Evolutionary conservation across 176 grass and related monocot genomes (phyloP), one percentile per base, ranked within the genome.

Genomic region (Zizania latifolia): DNA sequence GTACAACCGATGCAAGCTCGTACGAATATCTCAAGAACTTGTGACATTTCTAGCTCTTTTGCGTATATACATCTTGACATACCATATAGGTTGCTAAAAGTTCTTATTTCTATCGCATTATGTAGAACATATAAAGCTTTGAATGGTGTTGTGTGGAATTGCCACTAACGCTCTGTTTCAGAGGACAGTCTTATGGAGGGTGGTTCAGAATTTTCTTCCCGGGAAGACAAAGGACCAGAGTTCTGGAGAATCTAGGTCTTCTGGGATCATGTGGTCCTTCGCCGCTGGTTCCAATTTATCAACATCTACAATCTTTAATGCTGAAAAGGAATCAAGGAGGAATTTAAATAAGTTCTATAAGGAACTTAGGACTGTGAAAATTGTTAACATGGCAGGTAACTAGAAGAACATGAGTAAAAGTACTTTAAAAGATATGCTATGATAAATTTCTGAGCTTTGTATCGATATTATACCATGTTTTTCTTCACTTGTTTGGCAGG

Each of bases 301-400:
- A 70, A 61, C 79, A 54, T 73, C 83, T 79, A 50, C 50, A 30
- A 35, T 35, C 64, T 8, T 62, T 11, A 94, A 83, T 45, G 71
- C 84, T 59, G 58, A 99, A 71, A 85, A 72, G 67, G 89, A 99
- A 32, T 90, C 86, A 0, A 88, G 72, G 76, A 86, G 88, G 64
- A 99, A 90, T 72, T 87, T 99, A 27, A 92, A 99, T 39, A 88
- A 84, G 48, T 99, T 94, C 69, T 88, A 90, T 27, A 89, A 88
- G 81, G 91, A 92, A 68, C 57, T 99, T 34, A 78, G 91, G 33
- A 90, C 92, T 70, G 78, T 77, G 43, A 87, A 83, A 73, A 87
- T 29, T 9, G 95, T 99, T 58, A 90, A 94, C 79, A 88, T 99
- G 81, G 88, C 95, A 90, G 95, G 95, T 98, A 61, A 92, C 48